A percentile compares a stretch with the other conserved stretches of the same genome.
Evolutionary conservation across 306 rosid genomes (phyloP).

Genomic region (Hippophae rhamnoides): DNA sequence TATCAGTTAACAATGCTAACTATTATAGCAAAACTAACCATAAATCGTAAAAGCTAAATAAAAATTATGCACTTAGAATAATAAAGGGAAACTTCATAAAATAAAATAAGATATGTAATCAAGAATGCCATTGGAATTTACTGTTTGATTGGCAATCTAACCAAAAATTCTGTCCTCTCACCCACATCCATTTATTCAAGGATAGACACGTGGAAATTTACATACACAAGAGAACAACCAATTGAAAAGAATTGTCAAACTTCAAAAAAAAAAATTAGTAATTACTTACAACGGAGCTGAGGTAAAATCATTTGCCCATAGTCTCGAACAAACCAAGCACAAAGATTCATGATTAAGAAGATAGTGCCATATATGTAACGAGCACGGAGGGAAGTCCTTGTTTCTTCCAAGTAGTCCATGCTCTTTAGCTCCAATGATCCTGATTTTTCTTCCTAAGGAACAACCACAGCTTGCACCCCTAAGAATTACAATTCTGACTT

Average conservation of each 20-base stretch:
- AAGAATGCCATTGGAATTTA: too few species aligned
- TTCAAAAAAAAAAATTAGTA: not conserved
- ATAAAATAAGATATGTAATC: too few species aligned
- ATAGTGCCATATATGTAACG: constrained; percentile 55
- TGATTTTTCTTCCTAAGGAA: constrained; percentile 22
- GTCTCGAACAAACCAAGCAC: constrained; percentile 86
- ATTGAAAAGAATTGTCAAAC: not conserved
- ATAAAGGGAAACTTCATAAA: too few species aligned
- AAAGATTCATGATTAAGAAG: constrained; percentile 58
- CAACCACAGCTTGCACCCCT: constrained; percentile 18
- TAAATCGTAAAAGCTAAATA: too few species aligned
- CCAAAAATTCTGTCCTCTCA: too few species aligned
- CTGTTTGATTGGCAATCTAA: too few species aligned
- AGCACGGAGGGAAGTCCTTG: constrained; percentile 41
- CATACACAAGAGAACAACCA: not conserved
- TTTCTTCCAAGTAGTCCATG: constrained; percentile 32
- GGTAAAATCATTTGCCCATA: constrained; percentile 56
- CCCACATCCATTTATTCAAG: too few species aligned
- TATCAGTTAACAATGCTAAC: too few species aligned
- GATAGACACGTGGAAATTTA: too few species aligned
- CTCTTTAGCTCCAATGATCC: constrained; percentile 22
- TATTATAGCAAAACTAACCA: too few species aligned
- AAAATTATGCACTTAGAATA: too few species aligned
- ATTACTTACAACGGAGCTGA: constrained; percentile 47
- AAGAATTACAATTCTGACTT: constrained; percentile 14